Conservation (phyloP, 768 basidiomycete species). For the Panellus pusillus region DNA sequence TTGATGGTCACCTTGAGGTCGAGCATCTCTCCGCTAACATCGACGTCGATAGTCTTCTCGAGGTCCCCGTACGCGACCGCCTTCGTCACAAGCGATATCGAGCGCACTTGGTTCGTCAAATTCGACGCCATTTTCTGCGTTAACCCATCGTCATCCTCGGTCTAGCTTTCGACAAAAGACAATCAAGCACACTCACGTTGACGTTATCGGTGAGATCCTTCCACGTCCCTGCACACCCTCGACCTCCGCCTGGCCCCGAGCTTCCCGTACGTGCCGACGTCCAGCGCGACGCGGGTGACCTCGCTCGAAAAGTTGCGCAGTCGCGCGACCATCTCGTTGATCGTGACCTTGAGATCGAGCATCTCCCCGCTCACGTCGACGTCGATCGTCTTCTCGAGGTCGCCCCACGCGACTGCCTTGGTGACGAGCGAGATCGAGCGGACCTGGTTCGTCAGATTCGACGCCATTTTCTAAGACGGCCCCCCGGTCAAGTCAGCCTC, state of each 20-base stretch:
- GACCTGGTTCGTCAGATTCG: slow-evolving; percentile 59
- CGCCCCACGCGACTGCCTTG: slow-evolving; percentile 4
- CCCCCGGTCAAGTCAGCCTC: neutral
- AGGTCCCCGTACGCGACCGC: slow-evolving; percentile 91
- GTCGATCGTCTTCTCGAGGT: slow-evolving; percentile 1
- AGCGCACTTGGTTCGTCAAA: slow-evolving; percentile 81
- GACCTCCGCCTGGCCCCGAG: slow-evolving; percentile 90
- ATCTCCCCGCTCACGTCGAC: slow-evolving; percentile 3
- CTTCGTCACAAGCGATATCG: slow-evolving; percentile 92
- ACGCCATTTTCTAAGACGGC: slow-evolving; percentile 47
- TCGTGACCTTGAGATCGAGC: slow-evolving; percentile 8
- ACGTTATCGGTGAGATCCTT: slow-evolving; percentile 80
- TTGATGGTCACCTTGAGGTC: slow-evolving; percentile 51
- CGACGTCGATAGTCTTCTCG: slow-evolving; percentile 89
- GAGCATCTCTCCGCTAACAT: slow-evolving; percentile 88
- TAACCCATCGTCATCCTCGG: neutral
- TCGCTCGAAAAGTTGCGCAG: slow-evolving; percentile 89
- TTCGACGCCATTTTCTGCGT: slow-evolving; percentile 65
- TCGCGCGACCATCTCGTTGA: slow-evolving; percentile 18
- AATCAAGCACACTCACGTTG: slow-evolving; percentile 51
- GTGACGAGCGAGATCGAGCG: slow-evolving; percentile 52
- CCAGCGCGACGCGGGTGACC: slow-evolving; percentile 81
- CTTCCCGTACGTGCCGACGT: slow-evolving; percentile 85
- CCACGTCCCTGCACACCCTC: slow-evolving; percentile 93
- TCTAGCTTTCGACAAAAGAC: neutral